Evolutionary conservation across 75 land plant species (phyloP), one percentile per base, ranked within the genome.

Genomic region (Chamaecyparis obtusa): DNA sequence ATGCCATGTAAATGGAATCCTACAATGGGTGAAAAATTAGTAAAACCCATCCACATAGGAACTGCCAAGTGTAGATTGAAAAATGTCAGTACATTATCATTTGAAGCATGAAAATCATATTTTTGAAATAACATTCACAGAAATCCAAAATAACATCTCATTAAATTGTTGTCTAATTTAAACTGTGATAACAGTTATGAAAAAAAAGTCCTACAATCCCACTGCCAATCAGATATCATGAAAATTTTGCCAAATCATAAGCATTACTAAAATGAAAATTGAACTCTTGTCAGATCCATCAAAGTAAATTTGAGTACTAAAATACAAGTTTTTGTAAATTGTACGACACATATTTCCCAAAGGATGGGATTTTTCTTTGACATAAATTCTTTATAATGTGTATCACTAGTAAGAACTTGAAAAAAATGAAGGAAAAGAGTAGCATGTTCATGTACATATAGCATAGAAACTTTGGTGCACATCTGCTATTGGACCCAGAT

Each of bases 381-480:
- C 37, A 77, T 16, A 77, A 16, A 16, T 39, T 13, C 15, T 16
- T 37, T 36, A 77, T 77, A 16, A 37, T 77, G 14, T 77, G 39
- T 37, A 17, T 77, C 44, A 17, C 17, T 37, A 5, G 21, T 16
- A 78, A 78, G 81, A 78, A 78, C 1, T 37, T 5, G 0, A 36
- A 78, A 41, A 19, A 17, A 35, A 16, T 5, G 41, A 21, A 16
- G 14, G 9, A 44, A 78, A 78, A 41, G 41, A 41, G 27, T 21
- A 84, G 85, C 37, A 43, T 51, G 32, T 71, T 72, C 76, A 32
- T 72, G 76, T 72, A 84, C 32, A 84, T 51, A 19, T 51, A 19
- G 43, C 32, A 33, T 54, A 35, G 27, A 32, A 84, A 55, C 77
- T 51, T 54, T 33, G 33, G 85, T 36, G 15, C 69, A 37, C 3